phyloP scores from a whole-genome alignment of 2,329 filamentous ascomycete species.

The Ambrosiella cleistominuta region DNA sequence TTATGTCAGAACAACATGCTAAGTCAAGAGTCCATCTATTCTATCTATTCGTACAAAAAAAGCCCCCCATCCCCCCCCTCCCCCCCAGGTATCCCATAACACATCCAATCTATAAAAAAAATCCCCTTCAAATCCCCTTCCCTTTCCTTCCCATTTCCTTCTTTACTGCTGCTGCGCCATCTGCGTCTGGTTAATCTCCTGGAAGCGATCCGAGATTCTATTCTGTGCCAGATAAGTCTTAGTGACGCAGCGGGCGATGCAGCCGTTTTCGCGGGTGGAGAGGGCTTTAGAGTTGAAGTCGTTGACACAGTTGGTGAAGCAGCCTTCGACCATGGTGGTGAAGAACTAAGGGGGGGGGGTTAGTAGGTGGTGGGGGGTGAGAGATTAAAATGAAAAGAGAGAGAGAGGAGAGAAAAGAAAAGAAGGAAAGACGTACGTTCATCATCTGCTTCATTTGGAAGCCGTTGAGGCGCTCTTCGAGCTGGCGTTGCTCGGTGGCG shows the following conservation, averaged over 20 bases:
- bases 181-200: conserved; percentile 47
- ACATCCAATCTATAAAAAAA: not conserved
- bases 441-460: conserved; percentile 99
- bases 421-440: conserved; percentile 45
- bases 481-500: conserved; percentile 67
- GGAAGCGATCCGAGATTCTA: conserved; percentile 80
- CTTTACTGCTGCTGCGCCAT: conserved; percentile 28
- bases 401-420: not conserved
- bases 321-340: conserved; percentile 59
- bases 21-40: not conserved
- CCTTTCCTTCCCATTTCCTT: not conserved
- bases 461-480: conserved; percentile 86
- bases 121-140: not conserved
- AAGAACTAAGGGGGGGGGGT: conserved; percentile 29
- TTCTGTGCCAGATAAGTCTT: conserved; percentile 90
- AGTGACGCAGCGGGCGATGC: conserved; percentile 85
- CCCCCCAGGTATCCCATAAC: not conserved
- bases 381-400: not conserved
- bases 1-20: too few relatives aligned
- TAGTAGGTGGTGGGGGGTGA: not conserved
- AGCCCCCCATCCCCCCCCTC: too few relatives aligned
- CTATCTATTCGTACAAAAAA: not conserved
- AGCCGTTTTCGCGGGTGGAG: conserved; percentile 71
- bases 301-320: conserved; percentile 93
- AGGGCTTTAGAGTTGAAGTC: conserved; percentile 98